Evolutionary conservation across 257 asterid species (phyloP).

Genomic region (Cordia subcordata): DNA sequence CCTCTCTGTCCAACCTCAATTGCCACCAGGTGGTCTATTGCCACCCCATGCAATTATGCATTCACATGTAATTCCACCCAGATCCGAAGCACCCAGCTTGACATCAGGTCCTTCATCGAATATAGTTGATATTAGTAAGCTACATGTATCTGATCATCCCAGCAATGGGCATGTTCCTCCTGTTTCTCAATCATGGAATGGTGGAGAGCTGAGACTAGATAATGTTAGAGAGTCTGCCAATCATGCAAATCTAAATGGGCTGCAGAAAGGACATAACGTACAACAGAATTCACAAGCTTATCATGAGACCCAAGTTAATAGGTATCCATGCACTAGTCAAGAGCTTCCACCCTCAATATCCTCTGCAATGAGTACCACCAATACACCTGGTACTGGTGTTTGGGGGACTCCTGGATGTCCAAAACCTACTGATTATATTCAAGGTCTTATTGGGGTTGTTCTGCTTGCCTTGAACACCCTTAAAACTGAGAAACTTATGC

Average conservation of each 20-base stretch:
- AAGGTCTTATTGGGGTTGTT: constrained; percentile 73
- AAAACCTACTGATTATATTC: constrained; percentile 63
- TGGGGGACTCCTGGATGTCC: constrained; percentile 75
- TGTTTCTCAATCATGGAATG: constrained; percentile 23
- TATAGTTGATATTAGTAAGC: constrained; percentile 33
- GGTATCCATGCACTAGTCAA: constrained; percentile 36
- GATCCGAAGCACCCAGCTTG: constrained; percentile 29
- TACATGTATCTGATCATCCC: constrained; percentile 28
- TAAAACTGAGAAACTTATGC: constrained; percentile 74
- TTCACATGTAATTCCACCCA: constrained; percentile 16
- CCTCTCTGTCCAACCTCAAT: constrained; percentile 35
- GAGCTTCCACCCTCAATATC: constrained; percentile 35
- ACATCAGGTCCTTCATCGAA: constrained; percentile 22
- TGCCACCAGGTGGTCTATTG: constrained; percentile 25
- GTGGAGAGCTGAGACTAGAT: constrained; percentile 57
- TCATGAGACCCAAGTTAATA: constrained; percentile 37
- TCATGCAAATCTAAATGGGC: constrained; percentile 25
- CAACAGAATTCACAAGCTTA: constrained; percentile 33
- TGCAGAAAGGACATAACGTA: constrained; percentile 44
- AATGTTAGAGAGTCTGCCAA: constrained; percentile 35
- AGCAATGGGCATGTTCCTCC: constrained; percentile 27
- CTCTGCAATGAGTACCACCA: constrained; percentile 21
- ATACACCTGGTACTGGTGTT: constrained; percentile 32
- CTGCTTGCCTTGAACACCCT: constrained; percentile 80
- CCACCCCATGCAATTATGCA: constrained; percentile 24